These are phyloP conservation scores for Colletotrichum theobromicola DNA, from an alignment of 2,329 filamentous ascomycete genomes.

Conservation along the genomic window DNA sequence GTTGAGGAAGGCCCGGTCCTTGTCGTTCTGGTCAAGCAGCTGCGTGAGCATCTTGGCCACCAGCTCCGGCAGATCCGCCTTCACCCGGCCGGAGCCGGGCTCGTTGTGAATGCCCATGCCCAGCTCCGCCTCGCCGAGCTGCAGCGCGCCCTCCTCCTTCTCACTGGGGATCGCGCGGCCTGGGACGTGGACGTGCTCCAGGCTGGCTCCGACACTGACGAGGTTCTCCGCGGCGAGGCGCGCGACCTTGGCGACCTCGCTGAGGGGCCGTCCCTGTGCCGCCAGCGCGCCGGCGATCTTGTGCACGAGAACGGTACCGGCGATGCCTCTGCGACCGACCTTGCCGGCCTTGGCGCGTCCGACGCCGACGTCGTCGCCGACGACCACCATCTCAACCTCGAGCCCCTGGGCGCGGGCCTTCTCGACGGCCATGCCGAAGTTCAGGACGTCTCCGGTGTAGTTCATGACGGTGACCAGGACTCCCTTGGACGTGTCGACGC, in stretches of 20 bases:
- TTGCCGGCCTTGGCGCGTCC: conserved; percentile 85
- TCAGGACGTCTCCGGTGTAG: conserved; percentile 88
- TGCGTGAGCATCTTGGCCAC: conserved; percentile 72
- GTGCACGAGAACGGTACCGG: conserved; percentile 87
- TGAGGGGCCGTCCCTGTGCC: conserved; percentile 68
- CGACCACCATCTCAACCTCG: conserved; percentile 85
- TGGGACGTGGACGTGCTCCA: conserved; percentile 93
- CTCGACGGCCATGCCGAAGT: conserved; percentile 93
- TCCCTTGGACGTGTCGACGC: conserved; percentile 74
- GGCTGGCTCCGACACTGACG: conserved; percentile 83
- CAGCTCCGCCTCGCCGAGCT: conserved; percentile 62
- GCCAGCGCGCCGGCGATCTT: conserved; percentile 89
- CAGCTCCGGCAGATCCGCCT: conserved; percentile 57
- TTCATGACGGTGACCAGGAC: conserved; percentile 96
- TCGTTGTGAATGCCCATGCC: conserved; percentile 85
- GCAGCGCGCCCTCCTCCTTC: conserved; percentile 60
- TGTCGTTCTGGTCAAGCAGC: conserved; percentile 68
- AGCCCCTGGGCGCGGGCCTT: conserved; percentile 84
- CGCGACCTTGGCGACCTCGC: conserved; percentile 76
- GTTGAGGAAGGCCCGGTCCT: conserved; percentile 73
- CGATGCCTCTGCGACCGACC: conserved; percentile 88
- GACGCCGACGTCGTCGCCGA: conserved; percentile 91
- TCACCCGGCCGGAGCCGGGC: conserved; percentile 58
- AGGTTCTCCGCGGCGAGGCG: conserved; percentile 75
- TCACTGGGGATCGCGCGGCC: conserved; percentile 61